Evolutionary conservation across 2,329 filamentous ascomycete species (phyloP), one percentile per base, ranked within the genome.

Genomic region (Aspergillus brunneoviolaceus): DNA sequence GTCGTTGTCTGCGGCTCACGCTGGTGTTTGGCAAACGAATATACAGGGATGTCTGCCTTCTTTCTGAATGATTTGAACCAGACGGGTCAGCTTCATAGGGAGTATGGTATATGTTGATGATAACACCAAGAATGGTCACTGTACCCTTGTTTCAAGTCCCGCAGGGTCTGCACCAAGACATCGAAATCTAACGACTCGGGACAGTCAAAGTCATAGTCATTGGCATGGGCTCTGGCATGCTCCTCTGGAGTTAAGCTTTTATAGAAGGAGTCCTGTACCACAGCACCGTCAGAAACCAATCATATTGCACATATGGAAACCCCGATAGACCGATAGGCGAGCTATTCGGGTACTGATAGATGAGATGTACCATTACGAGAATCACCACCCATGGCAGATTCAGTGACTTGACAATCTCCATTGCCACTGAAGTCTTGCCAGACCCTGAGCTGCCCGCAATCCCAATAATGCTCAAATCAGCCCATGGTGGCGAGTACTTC

Each of bases 371-470:
- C 89, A 99, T 98, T 48, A 93, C 96, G 69, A 99, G 79, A 77
- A 99, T 97, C 53, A 97, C 93, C 63, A 99, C 95, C 94, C 95
- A 99, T 59, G 95, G 95, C 65, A 99, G 80, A 77, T 95, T 96
- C 69, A 99, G 81, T 70, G 90, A 89, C 69, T 86, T 89, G 65
- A 98, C 91, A 68, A 99, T 96, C 65, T 94, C 92, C 74, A 96
- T 86, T 33, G 95, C 93, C 57, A 99, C 81, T 6, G 93, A 97
- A 6, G 94, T 97, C 82, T 99, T 99, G 60, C 94, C 88, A 27
- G 94, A 98, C 48, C 95, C 95, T 29, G 94, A 98, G 77, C 91
- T 95, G 42, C 95, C 95, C 65, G 95, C 94, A 69, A 99, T 89
- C 54, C 92, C 95, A 74, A 99, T 97, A 70, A 99, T 97, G 79